A percentile compares a stretch with the other conserved stretches of the same genome.
phyloP scores from a whole-genome alignment of 176 grass and related monocot genomes.

The Hsuehochloa calcarea region DNA sequence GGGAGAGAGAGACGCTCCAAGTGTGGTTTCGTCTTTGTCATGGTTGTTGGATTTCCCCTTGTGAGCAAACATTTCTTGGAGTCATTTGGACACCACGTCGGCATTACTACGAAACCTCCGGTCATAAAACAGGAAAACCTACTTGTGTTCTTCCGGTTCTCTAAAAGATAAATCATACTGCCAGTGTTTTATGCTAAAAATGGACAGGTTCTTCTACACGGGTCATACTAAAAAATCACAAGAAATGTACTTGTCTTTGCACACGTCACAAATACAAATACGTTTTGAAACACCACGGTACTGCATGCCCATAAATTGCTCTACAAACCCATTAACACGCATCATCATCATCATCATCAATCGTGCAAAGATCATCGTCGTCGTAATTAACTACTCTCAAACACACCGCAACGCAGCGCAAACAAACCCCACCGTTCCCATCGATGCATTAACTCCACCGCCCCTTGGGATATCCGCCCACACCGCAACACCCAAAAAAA shows the following conservation, averaged over 20 bases:
- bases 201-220: neutral
- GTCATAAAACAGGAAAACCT: neutral
- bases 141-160: neutral
- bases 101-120: neutral
- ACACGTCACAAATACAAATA: neutral
- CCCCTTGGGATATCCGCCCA: conserved; percentile 15
- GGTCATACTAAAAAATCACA: neutral
- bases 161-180: neutral
- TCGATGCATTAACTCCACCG: neutral
- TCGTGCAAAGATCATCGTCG: too few species aligned
- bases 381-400: too few species aligned
- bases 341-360: too few species aligned
- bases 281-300: too few species aligned
- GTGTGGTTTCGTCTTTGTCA: neutral
- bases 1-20: too few species aligned
- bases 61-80: neutral
- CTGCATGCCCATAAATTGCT: too few species aligned
- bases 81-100: neutral
- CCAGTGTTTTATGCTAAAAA: neutral
- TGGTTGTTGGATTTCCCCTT: neutral
- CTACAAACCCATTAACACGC: too few species aligned
- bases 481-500: neutral
- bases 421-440: neutral
- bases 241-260: neutral
- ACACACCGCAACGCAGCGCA: too few species aligned